phyloP scores from a whole-genome alignment of 495 filamentous ascomycete genomes.

The Achaetomiella virescens region DNA sequence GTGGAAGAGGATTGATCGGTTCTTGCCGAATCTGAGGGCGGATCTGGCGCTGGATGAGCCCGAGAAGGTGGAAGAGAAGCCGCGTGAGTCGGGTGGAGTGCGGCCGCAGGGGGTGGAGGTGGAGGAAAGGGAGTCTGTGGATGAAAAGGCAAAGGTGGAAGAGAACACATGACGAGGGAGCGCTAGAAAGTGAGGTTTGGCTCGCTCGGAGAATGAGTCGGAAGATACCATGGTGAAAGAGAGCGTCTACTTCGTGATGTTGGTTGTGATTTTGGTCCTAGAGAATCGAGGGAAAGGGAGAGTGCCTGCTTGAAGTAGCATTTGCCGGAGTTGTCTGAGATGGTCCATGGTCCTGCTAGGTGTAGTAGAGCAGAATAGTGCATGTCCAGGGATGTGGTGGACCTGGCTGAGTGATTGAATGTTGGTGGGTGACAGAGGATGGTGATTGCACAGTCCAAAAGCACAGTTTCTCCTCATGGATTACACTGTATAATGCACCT shows the following conservation, averaged over 20 bases:
- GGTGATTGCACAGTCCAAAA: neutral
- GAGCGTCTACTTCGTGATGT: neutral
- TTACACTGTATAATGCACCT: too few species aligned
- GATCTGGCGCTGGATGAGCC: constrained; percentile 43
- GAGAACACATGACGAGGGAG: neutral
- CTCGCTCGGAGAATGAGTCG: neutral
- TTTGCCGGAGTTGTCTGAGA: neutral
- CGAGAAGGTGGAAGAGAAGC: constrained; percentile 9
- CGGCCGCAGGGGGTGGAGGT: neutral
- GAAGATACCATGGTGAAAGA: too few species aligned
- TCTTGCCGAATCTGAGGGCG: constrained; percentile 67
- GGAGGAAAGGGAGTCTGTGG: neutral
- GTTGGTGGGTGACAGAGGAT: neutral
- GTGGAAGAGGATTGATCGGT: constrained; percentile 82
- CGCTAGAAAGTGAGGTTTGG: neutral
- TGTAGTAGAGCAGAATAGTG: constrained; percentile 3
- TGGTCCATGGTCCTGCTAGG: neutral
- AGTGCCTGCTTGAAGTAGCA: neutral
- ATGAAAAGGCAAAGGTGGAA: constrained; percentile 1
- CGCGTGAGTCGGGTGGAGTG: neutral
- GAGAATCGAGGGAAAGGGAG: neutral
- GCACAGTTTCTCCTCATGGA: neutral
- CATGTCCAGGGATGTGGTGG: neutral
- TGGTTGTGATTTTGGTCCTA: neutral
- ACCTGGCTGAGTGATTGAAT: neutral